Evolutionary conservation across 2,329 filamentous ascomycete species (phyloP).

Genomic region (Clarireedia hainanense): DNA sequence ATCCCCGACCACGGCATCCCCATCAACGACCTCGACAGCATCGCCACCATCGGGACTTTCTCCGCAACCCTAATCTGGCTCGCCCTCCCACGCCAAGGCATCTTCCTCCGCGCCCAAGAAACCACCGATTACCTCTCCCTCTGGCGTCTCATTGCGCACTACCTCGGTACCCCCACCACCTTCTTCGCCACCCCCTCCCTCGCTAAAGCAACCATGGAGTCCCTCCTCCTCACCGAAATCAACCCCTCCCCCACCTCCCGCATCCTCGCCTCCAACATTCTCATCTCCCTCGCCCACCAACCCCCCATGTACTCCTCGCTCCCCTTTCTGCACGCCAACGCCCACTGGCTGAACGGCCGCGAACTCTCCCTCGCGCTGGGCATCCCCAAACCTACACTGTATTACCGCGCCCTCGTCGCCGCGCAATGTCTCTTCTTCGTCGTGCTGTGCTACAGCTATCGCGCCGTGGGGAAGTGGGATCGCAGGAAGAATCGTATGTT

Average conservation of each 20-base stretch:
- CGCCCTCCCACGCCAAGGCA: conserved; percentile 64
- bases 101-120: conserved; percentile 55
- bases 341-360: conserved; percentile 19
- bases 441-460: no score
- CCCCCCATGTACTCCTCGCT: conserved; percentile 32
- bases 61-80: conserved; percentile 60
- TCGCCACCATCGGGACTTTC: conserved; percentile 66
- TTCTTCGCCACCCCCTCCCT: conserved; percentile 47
- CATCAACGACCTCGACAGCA: conserved; percentile 68
- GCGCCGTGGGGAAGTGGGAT: no score
- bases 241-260: conserved; percentile 54
- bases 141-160: conserved; percentile 66
- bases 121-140: conserved; percentile 63
- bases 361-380: neutral
- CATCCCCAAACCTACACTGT: neutral
- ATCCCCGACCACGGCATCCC: conserved; percentile 52
- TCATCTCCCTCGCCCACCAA: conserved; percentile 50
- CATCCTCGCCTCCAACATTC: conserved; percentile 67
- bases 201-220: conserved; percentile 59
- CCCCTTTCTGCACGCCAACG: no score
- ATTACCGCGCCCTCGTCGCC: no score
- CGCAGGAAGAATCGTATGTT: conserved; percentile 8
- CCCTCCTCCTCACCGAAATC: conserved; percentile 57
- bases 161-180: conserved; percentile 60
- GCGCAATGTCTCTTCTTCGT: no score